These are phyloP conservation scores for Alternaria incomplexa DNA, from an alignment of 2,329 filamentous ascomycete species.

Conservation along the genomic window DNA sequence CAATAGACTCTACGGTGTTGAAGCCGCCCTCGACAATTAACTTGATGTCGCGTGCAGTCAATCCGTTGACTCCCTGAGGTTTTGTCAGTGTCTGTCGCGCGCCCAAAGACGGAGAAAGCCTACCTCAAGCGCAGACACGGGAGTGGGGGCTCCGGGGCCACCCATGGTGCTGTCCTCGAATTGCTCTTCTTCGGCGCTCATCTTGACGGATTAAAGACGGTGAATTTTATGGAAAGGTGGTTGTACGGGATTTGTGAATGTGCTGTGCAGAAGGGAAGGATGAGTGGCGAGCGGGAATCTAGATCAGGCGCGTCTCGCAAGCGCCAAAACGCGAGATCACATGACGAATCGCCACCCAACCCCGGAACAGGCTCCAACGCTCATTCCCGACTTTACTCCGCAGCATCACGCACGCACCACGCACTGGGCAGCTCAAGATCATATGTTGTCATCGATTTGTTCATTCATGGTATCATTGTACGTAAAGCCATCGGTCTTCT, in stretches of 20 bases:
- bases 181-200: constrained; percentile 64
- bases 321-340: constrained; percentile 36
- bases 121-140: constrained; percentile 85
- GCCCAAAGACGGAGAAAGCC: constrained; percentile 24
- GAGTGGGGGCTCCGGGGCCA: constrained; percentile 92
- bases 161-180: constrained; percentile 71
- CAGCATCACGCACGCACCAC: not conserved
- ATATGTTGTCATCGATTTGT: not conserved
- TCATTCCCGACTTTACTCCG: not conserved
- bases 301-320: constrained; percentile 16
- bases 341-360: constrained; percentile 14
- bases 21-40: constrained; percentile 89
- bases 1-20: constrained; percentile 94
- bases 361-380: not conserved
- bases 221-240: not conserved
- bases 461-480: constrained; percentile 20
- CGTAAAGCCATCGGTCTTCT: not conserved
- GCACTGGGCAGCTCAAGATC: not conserved
- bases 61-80: constrained; percentile 78
- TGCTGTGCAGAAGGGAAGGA: constrained; percentile 4
- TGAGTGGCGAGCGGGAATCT: constrained; percentile 18
- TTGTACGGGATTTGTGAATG: not conserved
- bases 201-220: constrained; percentile 26
- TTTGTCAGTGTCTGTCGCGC: constrained; percentile 1
- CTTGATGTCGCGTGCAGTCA: constrained; percentile 96